phyloP scores from a whole-genome alignment of 345 rosid genomes.

The Eucalyptus camaldulensis region DNA sequence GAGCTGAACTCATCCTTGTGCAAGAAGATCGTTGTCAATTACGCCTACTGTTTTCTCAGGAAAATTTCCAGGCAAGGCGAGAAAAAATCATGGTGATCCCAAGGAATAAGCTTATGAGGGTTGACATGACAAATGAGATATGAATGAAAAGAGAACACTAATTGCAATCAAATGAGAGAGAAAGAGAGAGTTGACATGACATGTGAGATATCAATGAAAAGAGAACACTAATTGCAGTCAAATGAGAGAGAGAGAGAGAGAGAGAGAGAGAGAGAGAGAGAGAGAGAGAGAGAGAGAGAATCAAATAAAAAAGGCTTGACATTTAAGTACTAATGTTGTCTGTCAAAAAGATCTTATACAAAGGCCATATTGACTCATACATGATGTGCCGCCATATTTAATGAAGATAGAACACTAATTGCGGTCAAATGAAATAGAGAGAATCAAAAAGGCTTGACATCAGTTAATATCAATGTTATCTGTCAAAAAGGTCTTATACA shows the following conservation, averaged over 20 bases:
- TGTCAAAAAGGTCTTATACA: background rate
- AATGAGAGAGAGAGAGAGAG: background rate
- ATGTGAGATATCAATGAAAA: no score
- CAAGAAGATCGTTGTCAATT: slow-evolving; percentile 53
- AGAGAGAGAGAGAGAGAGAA: background rate
- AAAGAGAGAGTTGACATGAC: background rate
- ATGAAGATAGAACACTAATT: background rate
- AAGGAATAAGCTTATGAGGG: slow-evolving; percentile 41
- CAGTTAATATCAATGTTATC: background rate
- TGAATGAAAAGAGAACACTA: slow-evolving; percentile 1
- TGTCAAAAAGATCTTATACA: no score
- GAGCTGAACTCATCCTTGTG: slow-evolving; percentile 26
- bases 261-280: background rate
- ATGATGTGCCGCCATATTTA: background rate
- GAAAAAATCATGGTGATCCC: slow-evolving; percentile 52
- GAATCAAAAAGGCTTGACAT: background rate
- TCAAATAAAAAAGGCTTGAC: no score
- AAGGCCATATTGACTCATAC: no score
- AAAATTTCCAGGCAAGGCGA: slow-evolving; percentile 55
- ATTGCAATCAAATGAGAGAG: background rate
- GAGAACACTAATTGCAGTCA: no score
- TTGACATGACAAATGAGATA: slow-evolving; percentile 83
- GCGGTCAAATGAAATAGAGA: background rate
- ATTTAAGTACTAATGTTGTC: no score
- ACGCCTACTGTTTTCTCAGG: slow-evolving; percentile 39